Evolutionary conservation across 495 filamentous ascomycete genomes (phyloP).

Genomic region (Cenococcum geophilum): DNA sequence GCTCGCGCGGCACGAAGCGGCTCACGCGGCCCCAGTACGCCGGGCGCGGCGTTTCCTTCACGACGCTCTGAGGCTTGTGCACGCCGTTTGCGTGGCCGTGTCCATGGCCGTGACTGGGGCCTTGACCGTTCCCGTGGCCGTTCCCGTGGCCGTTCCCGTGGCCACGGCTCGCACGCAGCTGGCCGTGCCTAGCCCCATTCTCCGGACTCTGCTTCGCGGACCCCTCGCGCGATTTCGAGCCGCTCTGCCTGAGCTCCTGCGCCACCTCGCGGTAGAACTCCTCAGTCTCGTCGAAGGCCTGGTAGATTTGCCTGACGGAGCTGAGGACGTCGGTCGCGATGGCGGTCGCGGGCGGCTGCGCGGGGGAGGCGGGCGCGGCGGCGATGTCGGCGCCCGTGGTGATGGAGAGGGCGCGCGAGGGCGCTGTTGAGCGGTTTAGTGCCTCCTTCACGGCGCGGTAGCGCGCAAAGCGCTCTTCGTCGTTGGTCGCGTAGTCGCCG

Average conservation of each 20-base stretch:
- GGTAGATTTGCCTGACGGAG: neutral
- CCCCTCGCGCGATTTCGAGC: neutral
- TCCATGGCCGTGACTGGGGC: too few relatives aligned
- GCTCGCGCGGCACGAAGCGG: slow-evolving; percentile 37
- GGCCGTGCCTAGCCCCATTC: neutral
- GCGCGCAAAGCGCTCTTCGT: slow-evolving; percentile 36
- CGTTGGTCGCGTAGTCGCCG: slow-evolving; percentile 4
- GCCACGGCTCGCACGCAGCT: too few relatives aligned
- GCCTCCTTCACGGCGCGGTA: slow-evolving; percentile 12
- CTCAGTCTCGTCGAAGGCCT: slow-evolving; percentile 2
- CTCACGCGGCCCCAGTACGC: slow-evolving; percentile 30
- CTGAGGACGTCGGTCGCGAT: neutral
- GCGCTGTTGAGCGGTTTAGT: neutral
- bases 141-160: too few relatives aligned
- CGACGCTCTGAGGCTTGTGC: neutral
- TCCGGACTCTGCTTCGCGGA: neutral
- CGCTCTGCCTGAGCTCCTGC: neutral
- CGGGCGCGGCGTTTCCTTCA: slow-evolving; percentile 2
- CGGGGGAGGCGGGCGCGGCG: neutral
- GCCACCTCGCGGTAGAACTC: neutral
- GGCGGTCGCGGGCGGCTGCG: too few relatives aligned
- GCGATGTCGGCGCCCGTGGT: neutral
- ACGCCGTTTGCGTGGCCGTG: neutral
- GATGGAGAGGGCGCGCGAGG: neutral
- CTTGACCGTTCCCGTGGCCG: too few relatives aligned